Evolutionary conservation across 2,329 filamentous ascomycete genomes (phyloP), one percentile per base, ranked within the genome.

Genomic region (Arthrocladium fulminans): DNA sequence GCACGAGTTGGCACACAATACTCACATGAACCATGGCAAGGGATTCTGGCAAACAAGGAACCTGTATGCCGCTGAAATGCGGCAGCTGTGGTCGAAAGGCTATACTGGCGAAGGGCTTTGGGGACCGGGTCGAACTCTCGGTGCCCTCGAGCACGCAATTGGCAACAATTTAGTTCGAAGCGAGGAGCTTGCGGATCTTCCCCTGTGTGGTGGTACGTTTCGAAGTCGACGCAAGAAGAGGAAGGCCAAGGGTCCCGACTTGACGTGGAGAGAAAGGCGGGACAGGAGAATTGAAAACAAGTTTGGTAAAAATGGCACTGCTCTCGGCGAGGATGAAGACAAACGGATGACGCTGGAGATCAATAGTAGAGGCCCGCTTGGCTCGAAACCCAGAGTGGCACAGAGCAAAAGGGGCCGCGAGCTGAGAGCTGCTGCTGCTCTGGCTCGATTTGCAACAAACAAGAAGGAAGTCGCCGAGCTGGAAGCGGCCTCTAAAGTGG

Each of bases 1-100:
- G 79, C 88, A 94, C 63, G 86, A 92, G 60, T 71, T 94, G 24
- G 87, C 87, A 2, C 87, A 94, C 64, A 89, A 85, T 73, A 84
- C 86, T 64, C 83, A 94, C 63, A 94, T 94, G 88, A 94, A 94
- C 63, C 88, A 94, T 63, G 84, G 81, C 1, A 75, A 78, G 48
- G 80, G 78, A 2, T 94, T 94, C 60, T 94, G 88, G 87, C 76
- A 77, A 8, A 83, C 89, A 15, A 73, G 87, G 40, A 85, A 92
- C 63, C 67, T 72, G 35, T 92, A 85, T 60, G 82, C 85, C 1
- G 73, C 73, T 7, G 76, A 87, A 48, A 80, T 94, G 77, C 77
- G 80, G 53, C 72, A 57, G 1, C 68, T 94, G 1, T 92, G 86
- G 85, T 64, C 64, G 1, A 77, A 74, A 48, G 73, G 73, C 1